Base-by-base conservation (phyloP, 2,329 filamentous ascomycete genomes). In the Aspergillus flavus region DNA sequence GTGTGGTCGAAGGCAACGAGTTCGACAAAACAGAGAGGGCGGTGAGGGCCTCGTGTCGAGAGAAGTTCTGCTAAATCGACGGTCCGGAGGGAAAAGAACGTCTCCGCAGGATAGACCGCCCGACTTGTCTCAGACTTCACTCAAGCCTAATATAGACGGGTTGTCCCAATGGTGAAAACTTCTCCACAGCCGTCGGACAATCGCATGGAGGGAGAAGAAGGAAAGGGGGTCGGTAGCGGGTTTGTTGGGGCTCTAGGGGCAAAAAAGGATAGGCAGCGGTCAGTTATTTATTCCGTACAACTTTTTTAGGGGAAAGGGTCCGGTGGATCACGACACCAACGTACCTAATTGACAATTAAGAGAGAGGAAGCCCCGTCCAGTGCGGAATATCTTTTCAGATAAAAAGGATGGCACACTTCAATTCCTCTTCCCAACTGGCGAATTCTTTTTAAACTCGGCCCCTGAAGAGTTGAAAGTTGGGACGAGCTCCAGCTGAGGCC, bases 61-160 rank as follows among this genome's bases (percentile, higher is more conserved):
- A 59, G 55, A 64, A 57, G 58, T 50, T 57, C 36, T 57, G 57
- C 63, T 65, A 68, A 66, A 61, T 58, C 62, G 68, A 70, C 65
- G 70, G 72, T 72, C 70, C 70, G 67, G 72, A 69, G 66, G 72
- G 69, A 66, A 66, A 72, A 62, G 55, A 54, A 54, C 39, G 39
- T 41, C 62, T 68, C 70, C 71, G 65, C 55, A 61, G 66, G 61
- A 58, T 65, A 60, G 62, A 68, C 68, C 71, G 69, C 23, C 50
- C 58, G 48, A 61, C 46, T 30, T 54, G 19, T 53, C 43, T 56
- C 58, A 55, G 19, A 48, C 39, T 58, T 59, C 52, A 61, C 56
- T 50, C 30, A 53, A 14, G 41, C 21, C 21, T 46, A 23, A 19
- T n/a, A 16, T 54, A 54, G 34, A 55, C 23, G 28, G 34, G 32